phyloP scores from a whole-genome alignment of 768 basidiomycete species.

The Termitomyces sp. region DNA sequence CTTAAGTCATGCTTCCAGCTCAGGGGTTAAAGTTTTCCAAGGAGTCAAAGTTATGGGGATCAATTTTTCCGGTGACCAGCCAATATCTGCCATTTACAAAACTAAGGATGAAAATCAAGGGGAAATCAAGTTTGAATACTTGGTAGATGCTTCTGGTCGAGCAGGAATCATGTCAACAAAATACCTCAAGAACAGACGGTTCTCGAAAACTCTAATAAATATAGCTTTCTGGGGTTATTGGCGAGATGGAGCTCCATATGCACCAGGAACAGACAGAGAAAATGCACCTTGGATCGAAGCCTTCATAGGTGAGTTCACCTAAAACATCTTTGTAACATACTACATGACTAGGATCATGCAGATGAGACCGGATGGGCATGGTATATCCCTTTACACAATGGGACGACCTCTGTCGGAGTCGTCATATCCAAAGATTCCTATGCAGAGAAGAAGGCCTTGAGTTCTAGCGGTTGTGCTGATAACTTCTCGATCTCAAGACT shows the following conservation, averaged over 20 bases:
- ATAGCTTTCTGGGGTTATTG: slow-evolving; percentile 69
- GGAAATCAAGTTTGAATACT: slow-evolving; percentile 48
- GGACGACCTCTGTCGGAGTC: slow-evolving; percentile 43
- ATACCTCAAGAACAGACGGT: slow-evolving; percentile 52
- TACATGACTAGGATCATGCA: slow-evolving; percentile 9
- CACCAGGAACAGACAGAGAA: slow-evolving; percentile 30
- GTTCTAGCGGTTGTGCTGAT: background rate
- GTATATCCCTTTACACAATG: slow-evolving; percentile 50
- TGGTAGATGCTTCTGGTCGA: slow-evolving; percentile 63
- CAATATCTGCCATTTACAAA: slow-evolving; percentile 1
- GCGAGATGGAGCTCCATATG: slow-evolving; percentile 41
- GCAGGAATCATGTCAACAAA: slow-evolving; percentile 53
- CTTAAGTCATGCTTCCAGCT: slow-evolving; percentile 43
- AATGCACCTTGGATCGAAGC: slow-evolving; percentile 52
- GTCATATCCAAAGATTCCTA: slow-evolving; percentile 35
- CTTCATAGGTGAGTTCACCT: slow-evolving; percentile 34
- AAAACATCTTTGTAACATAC: background rate
- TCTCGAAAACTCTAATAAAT: slow-evolving; percentile 48
- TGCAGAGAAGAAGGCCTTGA: slow-evolving; percentile 24
- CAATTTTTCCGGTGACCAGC: slow-evolving; percentile 29
- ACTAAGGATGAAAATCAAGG: slow-evolving; percentile 21
- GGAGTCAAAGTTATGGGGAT: slow-evolving; percentile 38
- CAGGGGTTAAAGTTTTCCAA: slow-evolving; percentile 46
- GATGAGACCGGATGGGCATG: slow-evolving; percentile 54
- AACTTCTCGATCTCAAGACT: slow-evolving; percentile 13